Base-by-base conservation (phyloP, 805 yeast species). In the Starmerella powellii region DNA sequence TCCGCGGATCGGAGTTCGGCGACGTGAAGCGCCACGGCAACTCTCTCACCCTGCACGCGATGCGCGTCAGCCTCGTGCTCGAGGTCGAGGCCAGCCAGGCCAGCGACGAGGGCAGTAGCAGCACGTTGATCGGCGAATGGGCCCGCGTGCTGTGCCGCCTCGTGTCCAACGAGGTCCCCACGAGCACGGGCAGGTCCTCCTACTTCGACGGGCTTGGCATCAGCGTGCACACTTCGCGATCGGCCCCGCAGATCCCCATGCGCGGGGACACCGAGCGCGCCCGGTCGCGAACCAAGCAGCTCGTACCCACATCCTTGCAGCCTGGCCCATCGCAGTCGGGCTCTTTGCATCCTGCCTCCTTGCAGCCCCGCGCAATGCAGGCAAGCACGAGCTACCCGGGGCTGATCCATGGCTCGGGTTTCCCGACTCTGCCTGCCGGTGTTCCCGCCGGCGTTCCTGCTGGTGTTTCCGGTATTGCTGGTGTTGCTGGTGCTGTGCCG, bases 21-120 rank as follows among this genome's bases (percentile, higher is more conserved):
- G 41, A 35, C 16, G 44, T 49, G 24, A 46, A 40, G 34, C 53
- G 54, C 11, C 53, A 49, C 29, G 54, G 54, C 13, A 41, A 43
- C 33, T 30, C 37, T 2, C 28, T 50, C 3, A 46, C 48, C n/a
- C 29, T 50, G 27, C 38, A 37, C 13, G 47, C 54, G 19, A 13
- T 36, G 16, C 38, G 44, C 4, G 31, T 37, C 24, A 31, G 36
- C 21, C 37, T 50, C 19, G 26, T 31, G 4, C 29, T 50, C 10
- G 52, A 50, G 40, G 31, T 44, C 6, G 42, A 42, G 21, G 27
- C 38, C 5, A 29, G 24, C 26, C 8, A 26, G 24, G 40, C 29
- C 15, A 17, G 12, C 24, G 40, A 33, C 19, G 37, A 36, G 17
- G 45, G 43, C 32, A 28, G 13, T 11, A 27, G 35, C 16, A 26